Evolutionary conservation across 2,329 filamentous ascomycete species (phyloP), one percentile per base, ranked within the genome.

Genomic region (Sphaerulina populicola): DNA sequence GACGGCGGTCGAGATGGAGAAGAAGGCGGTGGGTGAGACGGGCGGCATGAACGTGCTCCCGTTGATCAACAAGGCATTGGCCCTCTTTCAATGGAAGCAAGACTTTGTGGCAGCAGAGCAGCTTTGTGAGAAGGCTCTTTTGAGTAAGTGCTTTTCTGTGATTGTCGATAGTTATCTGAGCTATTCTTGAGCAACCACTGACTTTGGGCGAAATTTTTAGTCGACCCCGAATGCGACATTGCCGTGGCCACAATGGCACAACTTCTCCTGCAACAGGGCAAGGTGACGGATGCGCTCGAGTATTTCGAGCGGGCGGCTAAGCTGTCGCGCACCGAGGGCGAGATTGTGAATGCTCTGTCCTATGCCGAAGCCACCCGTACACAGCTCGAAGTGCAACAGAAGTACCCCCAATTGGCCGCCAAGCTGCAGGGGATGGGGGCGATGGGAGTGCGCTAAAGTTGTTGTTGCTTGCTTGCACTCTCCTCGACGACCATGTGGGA

Each of bases 201-300:
- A 77, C 59, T 5, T 6, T 49, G 12, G 37, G 60, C 49, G 49
- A 8, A 18, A 18, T 18, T 62, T 27, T 3, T 27, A 95, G 90
- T 98, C 68, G 93, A 98, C 65, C 93, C 93, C 23, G 93, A 98
- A 70, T 98, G 93, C 68, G 93, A 98, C 65, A 98, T 98, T 66
- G 93, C 93, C 38, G 93, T 98, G 38, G 93, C 93, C 47, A 98
- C 93, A 49, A 96, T 98, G 88, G 93, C 93, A 9, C 93, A 98
- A 72, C 81, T 98, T 38, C 83, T 98, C 47, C 80, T 98, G 33
- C 93, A 98, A 71, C 93, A 97, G 76, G 93, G 93, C 70, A 96
- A 96, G 75, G 91, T 98, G 52, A 86, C 85, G 33, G 88, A 96
- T 57, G 93, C 93, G 0, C 82, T 98, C 59, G 88, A 86, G 71